Conservation (phyloP, 1,139 yeast genomes). For the Cylindricascospora bacillispora region DNA sequence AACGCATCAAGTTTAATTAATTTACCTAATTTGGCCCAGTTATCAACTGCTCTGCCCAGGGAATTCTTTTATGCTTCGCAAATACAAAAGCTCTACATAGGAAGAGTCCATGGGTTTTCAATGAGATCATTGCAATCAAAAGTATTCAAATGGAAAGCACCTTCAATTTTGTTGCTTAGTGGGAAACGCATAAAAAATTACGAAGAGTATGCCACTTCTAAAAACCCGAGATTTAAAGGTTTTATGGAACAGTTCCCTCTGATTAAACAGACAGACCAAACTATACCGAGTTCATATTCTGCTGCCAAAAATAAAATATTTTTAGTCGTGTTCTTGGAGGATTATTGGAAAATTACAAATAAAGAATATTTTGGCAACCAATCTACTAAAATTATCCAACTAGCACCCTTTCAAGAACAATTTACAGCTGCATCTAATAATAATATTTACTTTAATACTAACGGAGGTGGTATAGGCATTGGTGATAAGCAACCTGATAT, state of each 20-base stretch:
- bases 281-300: slow-evolving; percentile 13
- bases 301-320: slow-evolving; percentile 31
- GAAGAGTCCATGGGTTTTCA: slow-evolving; percentile 68
- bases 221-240: slow-evolving; percentile 37
- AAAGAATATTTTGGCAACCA: slow-evolving; percentile 60
- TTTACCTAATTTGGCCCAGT: slow-evolving; percentile 22
- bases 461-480: slow-evolving; percentile 71
- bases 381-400: slow-evolving; percentile 42
- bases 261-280: slow-evolving; percentile 27
- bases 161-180: slow-evolving; percentile 55
- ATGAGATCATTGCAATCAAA: slow-evolving; percentile 76
- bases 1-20: not conserved
- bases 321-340: slow-evolving; percentile 48
- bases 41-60: slow-evolving; percentile 23
- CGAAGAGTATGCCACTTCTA: slow-evolving; percentile 15
- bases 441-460: slow-evolving; percentile 47
- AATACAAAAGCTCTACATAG: slow-evolving; percentile 54
- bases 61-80: slow-evolving; percentile 31
- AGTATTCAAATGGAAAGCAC: slow-evolving; percentile 84
- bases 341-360: slow-evolving; percentile 71
- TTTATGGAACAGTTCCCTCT: slow-evolving; percentile 44
- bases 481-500: slow-evolving; percentile 55
- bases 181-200: slow-evolving; percentile 47
- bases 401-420: slow-evolving; percentile 52
- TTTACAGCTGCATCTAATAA: slow-evolving; percentile 26